Base-by-base conservation (phyloP, 352 stramenopile species). In the Globisporangium iwayamae region DNA sequence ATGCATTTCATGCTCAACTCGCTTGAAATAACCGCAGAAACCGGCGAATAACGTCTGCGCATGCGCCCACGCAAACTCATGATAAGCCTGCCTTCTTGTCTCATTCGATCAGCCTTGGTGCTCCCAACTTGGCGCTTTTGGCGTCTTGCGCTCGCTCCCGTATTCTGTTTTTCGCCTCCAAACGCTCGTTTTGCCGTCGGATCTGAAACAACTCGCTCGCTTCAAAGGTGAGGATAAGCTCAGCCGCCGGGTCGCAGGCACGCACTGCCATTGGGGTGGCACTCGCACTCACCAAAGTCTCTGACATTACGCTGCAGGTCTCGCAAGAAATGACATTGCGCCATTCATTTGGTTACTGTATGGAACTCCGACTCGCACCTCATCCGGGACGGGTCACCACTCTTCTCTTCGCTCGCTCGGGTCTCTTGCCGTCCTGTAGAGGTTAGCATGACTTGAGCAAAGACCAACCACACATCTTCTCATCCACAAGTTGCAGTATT, bases 31-130 rank as follows among this genome's bases (percentile, higher is more conserved):
- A 43, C 51, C 16, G 1, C 28, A 57, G 51, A 57, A 57, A 57
- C 51, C 51, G 30, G 51, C 28, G 51, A 57, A 57, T 43, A 57
- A 57, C 51, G 51, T 57, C 51, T 57, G 16, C 51, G 51, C 51
- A 56, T 43, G 5, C 1, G 28, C 16, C 36, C 36, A 41, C 36
- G 36, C 36, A 14, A 14, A 41, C 9, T 41, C 36, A 41, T 41
- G 36, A 41, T 14, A 14, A 39, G 13, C 25, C 50, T 16, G 22
- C 4, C 18, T 9, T 30, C 30, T 57, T 41, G 51, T 57, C 51
- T 41, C 51, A 57, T 14, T 48, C 43, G n/a, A 18, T 18, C 39
- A 14, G 13, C 39, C 50, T 39, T 10, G 8, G 14, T 48, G 51
- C 51, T 43, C 51, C 28, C 16, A 56, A 56, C 36, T 36, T 25